phyloP scores from a whole-genome alignment of 805 yeast genomes.

The Barnettozyma sp. region DNA sequence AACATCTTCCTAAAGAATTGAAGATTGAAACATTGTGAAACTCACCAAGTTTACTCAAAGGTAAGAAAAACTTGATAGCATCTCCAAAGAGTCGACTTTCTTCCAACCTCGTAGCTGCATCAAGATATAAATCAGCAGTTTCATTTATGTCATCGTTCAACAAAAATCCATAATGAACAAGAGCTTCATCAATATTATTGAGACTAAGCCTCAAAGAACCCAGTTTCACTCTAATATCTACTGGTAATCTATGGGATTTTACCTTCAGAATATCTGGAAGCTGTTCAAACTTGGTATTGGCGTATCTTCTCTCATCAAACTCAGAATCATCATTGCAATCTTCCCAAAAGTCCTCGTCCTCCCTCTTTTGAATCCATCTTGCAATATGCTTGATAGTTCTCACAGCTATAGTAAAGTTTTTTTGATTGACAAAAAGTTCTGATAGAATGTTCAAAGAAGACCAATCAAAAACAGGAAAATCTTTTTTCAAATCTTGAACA shows the following conservation, averaged over 20 bases:
- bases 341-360: constrained; percentile 40
- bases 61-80: constrained; percentile 61
- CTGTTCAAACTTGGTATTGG: constrained; percentile 37
- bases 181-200: constrained; percentile 62
- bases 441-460: constrained; percentile 78
- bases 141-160: constrained; percentile 50
- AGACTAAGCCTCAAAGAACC: constrained; percentile 66
- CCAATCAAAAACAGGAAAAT: constrained; percentile 68
- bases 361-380: constrained; percentile 76
- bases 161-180: constrained; percentile 57
- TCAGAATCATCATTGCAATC: constrained; percentile 62
- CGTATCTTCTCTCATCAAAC: constrained; percentile 65
- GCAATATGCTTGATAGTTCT: constrained; percentile 61
- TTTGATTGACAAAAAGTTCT: constrained; percentile 69
- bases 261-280: constrained; percentile 33
- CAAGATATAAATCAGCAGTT: constrained; percentile 64
- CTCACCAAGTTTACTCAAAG: constrained; percentile 50
- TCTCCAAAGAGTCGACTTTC: constrained; percentile 64
- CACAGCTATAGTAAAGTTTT: constrained; percentile 58
- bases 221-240: constrained; percentile 79
- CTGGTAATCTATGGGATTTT: constrained; percentile 51
- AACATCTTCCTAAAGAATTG: constrained; percentile 66
- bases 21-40: constrained; percentile 41
- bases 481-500: constrained; percentile 17
- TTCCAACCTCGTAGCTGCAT: constrained; percentile 71